These are phyloP conservation scores for Saccharomycopsis fodiens DNA, from an alignment of 805 yeast genomes.

Conservation along the genomic window DNA sequence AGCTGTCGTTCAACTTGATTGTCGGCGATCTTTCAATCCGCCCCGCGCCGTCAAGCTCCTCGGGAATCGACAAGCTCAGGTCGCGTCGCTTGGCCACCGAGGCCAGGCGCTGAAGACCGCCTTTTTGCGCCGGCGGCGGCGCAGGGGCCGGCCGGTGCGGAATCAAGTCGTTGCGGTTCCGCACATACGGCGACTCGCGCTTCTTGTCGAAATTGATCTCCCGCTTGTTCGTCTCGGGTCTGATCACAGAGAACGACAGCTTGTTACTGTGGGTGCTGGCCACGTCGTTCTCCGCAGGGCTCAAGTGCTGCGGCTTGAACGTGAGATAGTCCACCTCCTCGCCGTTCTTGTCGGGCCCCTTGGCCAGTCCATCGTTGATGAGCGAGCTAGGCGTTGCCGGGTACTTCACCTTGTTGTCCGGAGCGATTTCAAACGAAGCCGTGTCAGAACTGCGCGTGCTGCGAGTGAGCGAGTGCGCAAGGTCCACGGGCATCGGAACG, in stretches of 20 bases:
- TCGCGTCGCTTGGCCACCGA: conserved; percentile 5
- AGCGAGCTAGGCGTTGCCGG: conserved; percentile 68
- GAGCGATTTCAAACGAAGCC: conserved; percentile 43
- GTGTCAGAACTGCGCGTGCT: conserved; percentile 49
- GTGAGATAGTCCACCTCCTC: conserved; percentile 43
- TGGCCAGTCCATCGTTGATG: conserved; percentile 32
- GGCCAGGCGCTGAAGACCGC: conserved; percentile 5
- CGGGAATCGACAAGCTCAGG: conserved; percentile 4
- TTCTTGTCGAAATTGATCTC: conserved; percentile 81
- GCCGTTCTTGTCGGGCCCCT: conserved; percentile 29
- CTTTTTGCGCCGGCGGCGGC: conserved; percentile 10
- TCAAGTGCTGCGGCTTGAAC: conserved; percentile 31
- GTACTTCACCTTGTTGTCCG: conserved; percentile 35
- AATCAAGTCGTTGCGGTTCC: conserved; percentile 37
- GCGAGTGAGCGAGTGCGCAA: conserved; percentile 25
- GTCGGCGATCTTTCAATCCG: neutral
- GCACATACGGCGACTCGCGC: conserved; percentile 63
- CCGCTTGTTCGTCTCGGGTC: conserved; percentile 46
- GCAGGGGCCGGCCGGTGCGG: conserved; percentile 21
- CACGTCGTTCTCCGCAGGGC: neutral
- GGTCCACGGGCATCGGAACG: conserved; percentile 22
- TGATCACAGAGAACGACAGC: conserved; percentile 57
- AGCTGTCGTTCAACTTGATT: conserved; percentile 1
- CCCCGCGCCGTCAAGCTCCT: neutral
- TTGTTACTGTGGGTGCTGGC: conserved; percentile 19